Conservation (phyloP, 768 basidiomycete genomes). For the Collybia sp. region DNA sequence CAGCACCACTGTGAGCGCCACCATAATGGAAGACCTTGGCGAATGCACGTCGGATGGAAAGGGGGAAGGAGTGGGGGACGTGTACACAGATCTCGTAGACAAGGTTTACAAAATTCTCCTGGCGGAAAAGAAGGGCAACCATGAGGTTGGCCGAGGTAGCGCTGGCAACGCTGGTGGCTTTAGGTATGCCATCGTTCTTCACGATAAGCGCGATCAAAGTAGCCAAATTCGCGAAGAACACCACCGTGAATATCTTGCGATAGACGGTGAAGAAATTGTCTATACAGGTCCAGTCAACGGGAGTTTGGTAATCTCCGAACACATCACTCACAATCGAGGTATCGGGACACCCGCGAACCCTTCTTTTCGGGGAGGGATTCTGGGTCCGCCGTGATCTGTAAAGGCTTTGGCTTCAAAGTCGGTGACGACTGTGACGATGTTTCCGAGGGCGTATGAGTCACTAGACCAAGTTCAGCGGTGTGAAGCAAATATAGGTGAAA, state of each 20-base stretch:
- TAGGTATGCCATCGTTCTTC: slow-evolving; percentile 25
- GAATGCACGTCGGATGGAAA: slow-evolving; percentile 37
- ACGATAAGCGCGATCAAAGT: slow-evolving; percentile 37
- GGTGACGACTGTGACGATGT: slow-evolving; percentile 50
- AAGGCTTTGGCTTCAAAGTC: slow-evolving; percentile 44
- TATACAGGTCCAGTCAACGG: slow-evolving; percentile 50
- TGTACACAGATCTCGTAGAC: slow-evolving; percentile 42
- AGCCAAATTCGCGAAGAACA: slow-evolving; percentile 46
- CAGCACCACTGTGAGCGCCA: slow-evolving; percentile 50
- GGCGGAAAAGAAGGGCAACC: slow-evolving; percentile 35
- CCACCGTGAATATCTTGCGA: slow-evolving; percentile 48
- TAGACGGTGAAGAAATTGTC: slow-evolving; percentile 39
- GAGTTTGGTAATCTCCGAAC: slow-evolving; percentile 37
- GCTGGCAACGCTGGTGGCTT: slow-evolving; percentile 32
- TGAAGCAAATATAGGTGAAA: no score
- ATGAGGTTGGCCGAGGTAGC: slow-evolving; percentile 39
- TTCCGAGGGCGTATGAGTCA: slow-evolving; percentile 8
- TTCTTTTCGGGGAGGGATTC: slow-evolving; percentile 18
- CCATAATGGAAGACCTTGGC: slow-evolving; percentile 53
- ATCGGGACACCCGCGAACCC: slow-evolving; percentile 6
- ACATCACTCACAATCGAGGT: slow-evolving; percentile 31
- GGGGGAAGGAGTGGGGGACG: slow-evolving; percentile 30
- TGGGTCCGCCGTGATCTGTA: slow-evolving; percentile 40
- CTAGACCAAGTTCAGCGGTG: no score
- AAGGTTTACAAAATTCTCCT: slow-evolving; percentile 51